A percentile compares a stretch with the other conserved stretches of the same genome.
phyloP scores from a whole-genome alignment of 1,284 basidiomycete species.

The Ganoderma lucidum region DNA sequence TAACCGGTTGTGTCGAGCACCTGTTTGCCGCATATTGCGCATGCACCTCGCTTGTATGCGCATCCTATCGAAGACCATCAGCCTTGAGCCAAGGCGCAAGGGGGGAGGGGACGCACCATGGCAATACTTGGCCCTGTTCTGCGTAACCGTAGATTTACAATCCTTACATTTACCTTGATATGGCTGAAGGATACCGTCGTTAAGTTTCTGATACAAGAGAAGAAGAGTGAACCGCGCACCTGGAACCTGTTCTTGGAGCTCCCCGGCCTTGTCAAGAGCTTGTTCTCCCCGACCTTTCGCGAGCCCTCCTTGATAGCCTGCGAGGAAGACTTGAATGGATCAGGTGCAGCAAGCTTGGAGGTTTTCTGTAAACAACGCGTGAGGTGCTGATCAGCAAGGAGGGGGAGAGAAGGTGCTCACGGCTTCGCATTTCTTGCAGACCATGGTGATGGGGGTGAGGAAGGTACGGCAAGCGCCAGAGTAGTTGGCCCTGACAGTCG shows the following conservation, averaged over 20 bases:
- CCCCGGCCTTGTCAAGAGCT: conserved; percentile 67
- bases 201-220: conserved; percentile 9
- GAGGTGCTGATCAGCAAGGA: not conserved
- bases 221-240: conserved; percentile 48
- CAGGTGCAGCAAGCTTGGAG: conserved; percentile 82
- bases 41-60: conserved; percentile 84
- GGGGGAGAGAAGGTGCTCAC: conserved; percentile 44
- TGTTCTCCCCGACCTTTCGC: conserved; percentile 81
- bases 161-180: conserved; percentile 86
- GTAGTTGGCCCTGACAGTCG: not conserved
- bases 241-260: conserved; percentile 78
- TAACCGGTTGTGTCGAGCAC: conserved; percentile 85
- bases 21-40: conserved; percentile 84
- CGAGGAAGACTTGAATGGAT: conserved; percentile 79
- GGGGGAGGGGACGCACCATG: conserved; percentile 61
- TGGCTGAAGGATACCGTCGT: conserved; percentile 53
- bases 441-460: conserved; percentile 56
- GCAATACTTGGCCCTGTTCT: conserved; percentile 87
- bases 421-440: conserved; percentile 80
- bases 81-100: conserved; percentile 11
- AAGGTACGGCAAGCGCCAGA: conserved; percentile 1
- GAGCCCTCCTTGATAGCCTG: conserved; percentile 78
- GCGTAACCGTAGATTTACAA: conserved; percentile 81
- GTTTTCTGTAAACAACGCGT: conserved; percentile 63
- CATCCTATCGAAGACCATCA: conserved; percentile 60